Base-by-base conservation (phyloP, 805 yeast genomes). In the Cyberlindnera petersonii region DNA sequence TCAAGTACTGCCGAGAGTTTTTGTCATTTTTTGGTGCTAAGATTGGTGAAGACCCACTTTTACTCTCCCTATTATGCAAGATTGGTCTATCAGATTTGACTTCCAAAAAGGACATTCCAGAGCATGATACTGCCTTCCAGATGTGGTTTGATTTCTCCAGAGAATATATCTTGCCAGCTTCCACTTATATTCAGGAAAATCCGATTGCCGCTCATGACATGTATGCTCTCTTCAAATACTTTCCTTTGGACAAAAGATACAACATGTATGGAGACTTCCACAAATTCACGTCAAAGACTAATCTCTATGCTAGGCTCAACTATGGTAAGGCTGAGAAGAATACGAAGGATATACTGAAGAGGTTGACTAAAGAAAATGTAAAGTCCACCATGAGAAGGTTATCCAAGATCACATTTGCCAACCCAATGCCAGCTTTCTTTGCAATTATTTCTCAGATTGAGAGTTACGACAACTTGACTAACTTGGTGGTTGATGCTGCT, bases 401-500 rank as follows among this genome's bases (percentile, higher is more conserved):
- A 18, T 82, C 94, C 0, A 79, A 80, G 47, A 68, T 86, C 10
- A 74, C 88, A 16, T 79, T 77, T 43, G 63, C 83, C 1, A 86
- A 86, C 56, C 97, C 98, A 2, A 56, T 88, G 15, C 82, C 94
- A 2, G 77, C 88, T 11, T 74, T 89, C 31, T 63, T 75, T 17
- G 80, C 85, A 0, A 71, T 86, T 32, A 68, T 89, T 9, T 77
- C 77, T 32, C 96, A 87, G 55, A 77, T 91, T 47, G 98, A 91
- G 60, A 86, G 93, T 64, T 91, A 91, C 56, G 95, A 84, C 55
- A 91, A 91, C 55, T 73, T 91, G 46, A 83, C 82, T 31, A 79
- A 77, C 26, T 67, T 91, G 41, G 78, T 91, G 6, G 88, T 86
- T 9, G 82, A 82, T 33, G 76, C 93, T 6, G 87, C 96, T 0